Evolutionary conservation across 176 grass and related monocot genomes (phyloP), one percentile per base, ranked within the genome.

Genomic region (Oryza glumipatula): DNA sequence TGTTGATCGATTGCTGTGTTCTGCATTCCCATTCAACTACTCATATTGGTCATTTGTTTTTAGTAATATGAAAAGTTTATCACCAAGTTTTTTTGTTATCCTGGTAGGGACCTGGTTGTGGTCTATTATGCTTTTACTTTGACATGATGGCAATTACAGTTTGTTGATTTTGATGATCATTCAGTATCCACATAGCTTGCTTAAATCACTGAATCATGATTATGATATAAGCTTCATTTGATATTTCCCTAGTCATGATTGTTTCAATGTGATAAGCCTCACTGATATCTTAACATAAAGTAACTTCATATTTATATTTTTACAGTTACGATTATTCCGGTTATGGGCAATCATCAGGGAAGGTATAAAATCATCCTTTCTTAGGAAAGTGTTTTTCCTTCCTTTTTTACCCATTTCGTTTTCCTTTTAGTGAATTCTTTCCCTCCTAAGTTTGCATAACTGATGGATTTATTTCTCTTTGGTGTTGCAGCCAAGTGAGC

Each of bases 241-340:
- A 54, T 78, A 47, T 58, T 36, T 78, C 13, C 3, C 1, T 4
- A 24, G 9, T 33, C 43, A 41, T 43, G 17, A 60, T 78, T 24
- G 7, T 58, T 70, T 77, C 67, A 65, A 7, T 72, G 11, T 32
- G 60, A 44, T 68, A 39, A 74, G 6, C 39, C 81, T 65, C 61
- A 33, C 72, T 70, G 30, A 78, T 82, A 17, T 38, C 48, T 63
- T 39, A 5, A 73, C 30, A 45, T 21, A 41, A 35, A 73, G 36
- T 81, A 81, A 73, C 58, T 56, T 47, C 60, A 17, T 3, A 23
- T 7, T 22, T 69, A 32, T 75, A 70, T 61, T 74, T 80, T 45
- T 52, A 17, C 93, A 94, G 93, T 79, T 92, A 94, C 11, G 93
- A 94, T 87, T 94, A 94, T 85, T 94, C 93, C 80, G 93, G 93